Base-by-base conservation (phyloP, 2,329 filamentous ascomycete species). In the Venturia pyrina region DNA sequence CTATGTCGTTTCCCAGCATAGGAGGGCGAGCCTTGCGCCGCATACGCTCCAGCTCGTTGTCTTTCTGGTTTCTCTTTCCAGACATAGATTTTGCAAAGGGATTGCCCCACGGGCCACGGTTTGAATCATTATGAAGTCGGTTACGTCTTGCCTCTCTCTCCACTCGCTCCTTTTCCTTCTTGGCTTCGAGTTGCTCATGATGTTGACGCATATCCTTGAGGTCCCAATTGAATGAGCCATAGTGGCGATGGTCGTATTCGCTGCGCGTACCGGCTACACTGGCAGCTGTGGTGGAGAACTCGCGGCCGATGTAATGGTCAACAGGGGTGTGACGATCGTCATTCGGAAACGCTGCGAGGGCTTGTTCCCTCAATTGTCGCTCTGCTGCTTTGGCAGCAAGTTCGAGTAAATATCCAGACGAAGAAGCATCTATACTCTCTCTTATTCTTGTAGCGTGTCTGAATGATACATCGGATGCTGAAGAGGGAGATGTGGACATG, bases 1-100 rank as follows among this genome's bases (percentile, higher is more conserved):
- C 80, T 65, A 98, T 83, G 70, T 96, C 89, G 66, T 81, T 79
- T 66, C 93, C 93, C 13, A 96, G 85, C 92, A 98, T 96, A 11
- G 93, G 93, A 50, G 93, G 93, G 53, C 82, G 83, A 34, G 83
- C 82, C 56, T 80, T 79, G 67, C 86, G 87, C 28, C 81, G 81
- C 78, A 86, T 83, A 34, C 81, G 79, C 68, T 81, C 78, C 48
- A 85, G 69, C 66, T 80, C 79, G 41, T 8, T 48, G 7, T 48
- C 64, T 34, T 41, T 66, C 21, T 28, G n/a, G 11, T 59, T 32
- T 61, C 24, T 21, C 28, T 32, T 48, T 1, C 41, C 34, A 62
- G 64, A 21, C 24, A 46, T 15, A 2, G 37, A 32, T 15, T 69
- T 72, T 66, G 70, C 69, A 5, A 72, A 68, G 57, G 76, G 73